Base-by-base conservation (phyloP, 306 rosid genomes). In the Citrullus mucosospermus region DNA sequence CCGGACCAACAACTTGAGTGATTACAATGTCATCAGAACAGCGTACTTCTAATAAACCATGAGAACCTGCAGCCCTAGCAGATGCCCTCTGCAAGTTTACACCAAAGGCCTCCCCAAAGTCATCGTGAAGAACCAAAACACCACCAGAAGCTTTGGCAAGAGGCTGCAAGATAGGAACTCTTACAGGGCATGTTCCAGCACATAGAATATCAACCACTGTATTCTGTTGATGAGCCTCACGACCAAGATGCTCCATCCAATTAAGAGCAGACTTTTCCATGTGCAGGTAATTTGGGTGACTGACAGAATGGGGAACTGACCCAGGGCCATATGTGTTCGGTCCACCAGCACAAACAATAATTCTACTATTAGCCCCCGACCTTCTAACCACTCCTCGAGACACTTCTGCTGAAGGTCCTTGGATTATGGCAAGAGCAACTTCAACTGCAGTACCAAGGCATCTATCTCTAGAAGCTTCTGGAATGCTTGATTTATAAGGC, bases 81-180 rank as follows among this genome's bases (percentile, higher is more conserved):
- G 99, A 85, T 44, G 99, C 97, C 87, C 97, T 91, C 83, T 92
- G 99, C 86, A 95, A 88, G 88, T 95, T 95, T 81, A 95, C 97
- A 41, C 99, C 99, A 85, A 95, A 95, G 69, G 99, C 99, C 88
- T 95, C 99, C 48, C 99, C 99, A 78, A 95, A 95, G 89, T 95
- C 98, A 74, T 95, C 99, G 73, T 95, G 97, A 84, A 95, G 97
- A 82, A 92, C 89, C 81, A 95, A 85, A 82, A 95, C 92, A 25
- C 99, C 99, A 60, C 99, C 99, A 41, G 99, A 91, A 78, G 96
- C 89, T 84, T 95, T 92, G 78, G 97, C 96, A 72, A 95, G 96
- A 83, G 99, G 99, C 83, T 92, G 97, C 84, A 95, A 82, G 72
- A 92, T 85, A 80, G 99, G 96, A 82, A 95, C 92, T 86, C 99